These are phyloP conservation scores for Cicer pinnatifidum DNA, from an alignment of 306 rosid genomes.

Conservation along the genomic window DNA sequence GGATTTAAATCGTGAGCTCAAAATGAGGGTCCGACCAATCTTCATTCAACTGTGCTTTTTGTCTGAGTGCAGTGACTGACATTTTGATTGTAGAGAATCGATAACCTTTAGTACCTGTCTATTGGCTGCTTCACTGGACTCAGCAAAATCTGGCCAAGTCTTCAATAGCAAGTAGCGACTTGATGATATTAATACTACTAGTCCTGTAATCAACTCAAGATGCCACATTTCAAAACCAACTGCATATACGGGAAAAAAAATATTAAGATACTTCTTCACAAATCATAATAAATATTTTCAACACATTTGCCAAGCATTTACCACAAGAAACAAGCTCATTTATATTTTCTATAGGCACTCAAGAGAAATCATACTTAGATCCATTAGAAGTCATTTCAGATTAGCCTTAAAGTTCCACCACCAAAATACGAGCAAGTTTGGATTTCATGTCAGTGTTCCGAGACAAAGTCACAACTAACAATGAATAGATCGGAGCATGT, in stretches of 20 bases:
- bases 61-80: not conserved
- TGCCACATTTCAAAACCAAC: slow-evolving; percentile 93
- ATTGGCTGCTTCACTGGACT: slow-evolving; percentile 91
- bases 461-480: not conserved
- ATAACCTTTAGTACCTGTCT: slow-evolving; percentile 64
- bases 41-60: not conserved
- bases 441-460: slow-evolving; percentile 7
- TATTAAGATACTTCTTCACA: slow-evolving; percentile 15
- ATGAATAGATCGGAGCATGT: not conserved
- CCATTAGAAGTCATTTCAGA: slow-evolving; percentile 6
- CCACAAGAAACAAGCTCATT: slow-evolving; percentile 25
- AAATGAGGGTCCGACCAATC: not conserved
- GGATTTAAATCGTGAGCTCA: not conserved
- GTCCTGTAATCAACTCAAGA: slow-evolving; percentile 84
- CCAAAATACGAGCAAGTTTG: slow-evolving; percentile 28
- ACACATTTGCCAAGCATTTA: slow-evolving; percentile 2
- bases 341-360: not conserved
- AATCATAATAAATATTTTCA: not conserved
- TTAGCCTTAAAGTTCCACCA: slow-evolving; percentile 34
- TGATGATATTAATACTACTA: slow-evolving; percentile 70
- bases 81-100: slow-evolving; percentile 1
- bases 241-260: slow-evolving; percentile 45
- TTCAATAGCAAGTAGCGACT: slow-evolving; percentile 72
- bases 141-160: slow-evolving; percentile 84
- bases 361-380: slow-evolving; percentile 32